These are phyloP conservation scores for Aaosphaeria arxii DNA, from an alignment of 2,329 filamentous ascomycete genomes.

Conservation along the genomic window DNA sequence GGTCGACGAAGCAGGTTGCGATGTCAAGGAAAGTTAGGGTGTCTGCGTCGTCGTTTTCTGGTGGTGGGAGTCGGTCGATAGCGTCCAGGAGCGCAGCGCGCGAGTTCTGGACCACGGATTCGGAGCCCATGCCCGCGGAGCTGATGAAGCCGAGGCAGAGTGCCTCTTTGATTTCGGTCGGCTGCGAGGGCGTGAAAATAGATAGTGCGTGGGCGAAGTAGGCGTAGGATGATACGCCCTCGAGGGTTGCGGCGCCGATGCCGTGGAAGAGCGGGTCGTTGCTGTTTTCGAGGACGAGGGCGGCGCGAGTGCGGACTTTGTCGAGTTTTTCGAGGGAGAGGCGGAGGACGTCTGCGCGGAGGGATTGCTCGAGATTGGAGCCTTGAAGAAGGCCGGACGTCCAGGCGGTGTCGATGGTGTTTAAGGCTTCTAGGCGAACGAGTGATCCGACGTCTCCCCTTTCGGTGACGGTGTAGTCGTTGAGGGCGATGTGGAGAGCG, in stretches of 20 bases:
- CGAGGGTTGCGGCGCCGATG: constrained; percentile 4
- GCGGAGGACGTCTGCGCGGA: constrained; percentile 53
- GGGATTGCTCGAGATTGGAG: constrained; percentile 10
- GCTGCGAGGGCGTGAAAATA: constrained; percentile 10
- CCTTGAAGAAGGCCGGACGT: constrained; percentile 13
- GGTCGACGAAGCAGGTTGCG: constrained; percentile 19
- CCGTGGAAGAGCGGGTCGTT: background rate
- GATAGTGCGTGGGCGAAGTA: constrained; percentile 58
- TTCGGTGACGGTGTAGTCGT: constrained; percentile 88
- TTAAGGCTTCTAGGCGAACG: constrained; percentile 75
- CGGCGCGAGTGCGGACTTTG: constrained; percentile 61
- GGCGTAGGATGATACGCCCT: constrained; percentile 54
- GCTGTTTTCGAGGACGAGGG: constrained; percentile 13
- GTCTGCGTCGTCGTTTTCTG: background rate
- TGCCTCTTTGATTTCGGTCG: constrained; percentile 22
- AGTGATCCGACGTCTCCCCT: constrained; percentile 88
- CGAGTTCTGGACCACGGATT: constrained; percentile 68
- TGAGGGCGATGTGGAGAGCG: constrained; percentile 52
- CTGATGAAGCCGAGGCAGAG: constrained; percentile 68
- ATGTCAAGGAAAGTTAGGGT: constrained; percentile 23
- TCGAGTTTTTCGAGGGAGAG: constrained; percentile 88
- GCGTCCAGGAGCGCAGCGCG: constrained; percentile 60
- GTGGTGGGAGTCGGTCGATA: constrained; percentile 24
- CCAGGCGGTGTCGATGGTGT: constrained; percentile 55
- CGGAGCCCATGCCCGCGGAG: constrained; percentile 74